Evolutionary conservation across 306 rosid genomes (phyloP).

Genomic region (Morella rubra): DNA sequence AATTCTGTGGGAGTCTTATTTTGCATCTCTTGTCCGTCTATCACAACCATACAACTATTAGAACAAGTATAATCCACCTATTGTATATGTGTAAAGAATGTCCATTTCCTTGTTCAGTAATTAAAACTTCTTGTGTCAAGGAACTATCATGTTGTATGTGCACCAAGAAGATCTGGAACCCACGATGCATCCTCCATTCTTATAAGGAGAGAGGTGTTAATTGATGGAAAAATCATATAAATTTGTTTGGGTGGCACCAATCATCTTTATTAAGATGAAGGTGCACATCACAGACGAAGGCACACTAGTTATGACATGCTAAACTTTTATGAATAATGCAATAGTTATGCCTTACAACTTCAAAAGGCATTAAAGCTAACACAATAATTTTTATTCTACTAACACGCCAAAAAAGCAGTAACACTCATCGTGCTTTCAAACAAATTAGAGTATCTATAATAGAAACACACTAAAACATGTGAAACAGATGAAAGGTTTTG

Average conservation of each 20-base stretch:
- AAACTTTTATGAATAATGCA: not conserved
- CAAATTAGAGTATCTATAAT: not conserved
- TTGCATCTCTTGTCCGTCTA: not conserved
- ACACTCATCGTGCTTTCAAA: not conserved
- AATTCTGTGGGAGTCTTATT: not conserved
- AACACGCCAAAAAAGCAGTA: not conserved
- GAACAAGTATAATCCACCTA: not conserved
- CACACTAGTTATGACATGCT: slow-evolving; percentile 3
- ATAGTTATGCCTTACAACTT: slow-evolving; percentile 2
- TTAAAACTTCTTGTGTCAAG: not conserved
- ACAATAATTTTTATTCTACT: not conserved
- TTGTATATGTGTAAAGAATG: not conserved
- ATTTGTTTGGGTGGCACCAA: slow-evolving; percentile 3
- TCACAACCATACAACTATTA: not conserved
- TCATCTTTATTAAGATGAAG: slow-evolving; percentile 2
- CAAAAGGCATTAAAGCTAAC: not conserved
- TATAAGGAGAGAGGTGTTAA: not conserved
- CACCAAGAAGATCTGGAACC: not conserved
- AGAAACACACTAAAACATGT: slow-evolving; percentile 1
- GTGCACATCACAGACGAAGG: slow-evolving; percentile 2
- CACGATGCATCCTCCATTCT: not conserved
- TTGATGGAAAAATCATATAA: not conserved
- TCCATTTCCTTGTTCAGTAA: not conserved
- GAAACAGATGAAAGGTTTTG: slow-evolving; percentile 11
- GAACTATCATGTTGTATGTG: not conserved